A percentile compares a stretch with the other conserved stretches of the same genome.
Evolutionary conservation across 202 grass and related monocot species (phyloP).

Genomic region (Digitaria exilis): DNA sequence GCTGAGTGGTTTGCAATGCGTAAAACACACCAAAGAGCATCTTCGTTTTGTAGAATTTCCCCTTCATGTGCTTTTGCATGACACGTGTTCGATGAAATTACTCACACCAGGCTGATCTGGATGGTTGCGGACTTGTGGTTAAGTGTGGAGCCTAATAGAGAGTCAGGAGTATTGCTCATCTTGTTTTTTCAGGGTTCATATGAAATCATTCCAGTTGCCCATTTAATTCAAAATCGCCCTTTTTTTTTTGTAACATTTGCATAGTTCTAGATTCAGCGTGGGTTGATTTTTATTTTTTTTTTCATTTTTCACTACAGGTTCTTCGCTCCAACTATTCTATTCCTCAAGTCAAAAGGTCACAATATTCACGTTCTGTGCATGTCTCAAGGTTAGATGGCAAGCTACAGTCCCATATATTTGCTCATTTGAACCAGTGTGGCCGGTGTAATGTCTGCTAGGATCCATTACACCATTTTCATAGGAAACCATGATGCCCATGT

Average conservation of each 20-base stretch:
- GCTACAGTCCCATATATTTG: background rate
- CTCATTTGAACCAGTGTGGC: background rate
- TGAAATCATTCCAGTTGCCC: background rate
- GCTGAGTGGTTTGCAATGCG: background rate
- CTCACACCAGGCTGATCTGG: background rate
- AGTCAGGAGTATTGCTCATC: too few species aligned
- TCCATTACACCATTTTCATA: background rate
- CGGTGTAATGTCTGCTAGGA: background rate
- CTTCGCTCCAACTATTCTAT: slow-evolving; percentile 79
- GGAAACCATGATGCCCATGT: background rate
- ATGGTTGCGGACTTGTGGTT: too few species aligned
- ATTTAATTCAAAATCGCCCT: background rate
- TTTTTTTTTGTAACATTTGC: background rate
- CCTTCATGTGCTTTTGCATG: background rate
- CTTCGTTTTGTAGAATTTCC: background rate
- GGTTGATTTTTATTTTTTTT: slow-evolving; percentile 4
- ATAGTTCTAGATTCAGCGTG: background rate
- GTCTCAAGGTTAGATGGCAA: slow-evolving; percentile 59
- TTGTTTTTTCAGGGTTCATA: background rate
- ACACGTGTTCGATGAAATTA: background rate
- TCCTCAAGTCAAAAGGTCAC: slow-evolving; percentile 74
- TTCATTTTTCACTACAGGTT: slow-evolving; percentile 60
- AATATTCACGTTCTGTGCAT: slow-evolving; percentile 81
- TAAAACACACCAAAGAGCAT: background rate
- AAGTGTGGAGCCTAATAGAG: too few species aligned